Evolutionary conservation across 768 basidiomycete species (phyloP).

Genomic region (Trametes villosa): DNA sequence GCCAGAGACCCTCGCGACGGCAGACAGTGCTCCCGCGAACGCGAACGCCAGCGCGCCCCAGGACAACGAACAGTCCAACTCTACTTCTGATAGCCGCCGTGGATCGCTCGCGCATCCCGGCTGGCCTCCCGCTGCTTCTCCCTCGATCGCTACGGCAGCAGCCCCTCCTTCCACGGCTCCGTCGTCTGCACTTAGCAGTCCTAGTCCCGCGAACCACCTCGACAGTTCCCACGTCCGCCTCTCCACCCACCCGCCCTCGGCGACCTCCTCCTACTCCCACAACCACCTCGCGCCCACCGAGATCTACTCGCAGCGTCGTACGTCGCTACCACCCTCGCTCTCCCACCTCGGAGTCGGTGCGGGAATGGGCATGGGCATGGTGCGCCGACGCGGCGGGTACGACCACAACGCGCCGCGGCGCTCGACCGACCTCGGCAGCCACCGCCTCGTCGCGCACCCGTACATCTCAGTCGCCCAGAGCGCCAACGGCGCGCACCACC

Average conservation of each 20-base stretch:
- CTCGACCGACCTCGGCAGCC: slow-evolving; percentile 25
- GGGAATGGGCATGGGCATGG: slow-evolving; percentile 2
- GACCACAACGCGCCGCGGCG: slow-evolving; percentile 28
- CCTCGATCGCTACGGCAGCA: slow-evolving; percentile 11
- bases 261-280: slow-evolving; percentile 14
- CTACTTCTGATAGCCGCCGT: slow-evolving; percentile 13
- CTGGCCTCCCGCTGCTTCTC: slow-evolving; percentile 3
- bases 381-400: slow-evolving; percentile 20
- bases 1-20: neutral
- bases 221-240: slow-evolving; percentile 14
- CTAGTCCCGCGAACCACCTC: slow-evolving; percentile 8
- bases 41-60: slow-evolving; percentile 3
- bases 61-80: slow-evolving; percentile 10
- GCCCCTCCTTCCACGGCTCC: slow-evolving; percentile 4
- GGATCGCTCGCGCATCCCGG: slow-evolving; percentile 10
- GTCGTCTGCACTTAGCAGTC: slow-evolving; percentile 10
- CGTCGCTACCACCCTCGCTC: slow-evolving; percentile 22
- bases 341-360: neutral
- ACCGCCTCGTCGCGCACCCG: slow-evolving; percentile 30
- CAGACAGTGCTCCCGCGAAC: slow-evolving; percentile 2
- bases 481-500: slow-evolving; percentile 22
- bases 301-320: slow-evolving; percentile 20
- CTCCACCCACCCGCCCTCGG: slow-evolving; percentile 14
- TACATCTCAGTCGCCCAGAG: slow-evolving; percentile 31
- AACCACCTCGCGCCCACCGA: slow-evolving; percentile 24